Percentiles rank a stretch among this genome's conserved stretches.
phyloP scores from a whole-genome alignment of 1,284 basidiomycete genomes.

The Melanopsichium pennsylvanicum region DNA sequence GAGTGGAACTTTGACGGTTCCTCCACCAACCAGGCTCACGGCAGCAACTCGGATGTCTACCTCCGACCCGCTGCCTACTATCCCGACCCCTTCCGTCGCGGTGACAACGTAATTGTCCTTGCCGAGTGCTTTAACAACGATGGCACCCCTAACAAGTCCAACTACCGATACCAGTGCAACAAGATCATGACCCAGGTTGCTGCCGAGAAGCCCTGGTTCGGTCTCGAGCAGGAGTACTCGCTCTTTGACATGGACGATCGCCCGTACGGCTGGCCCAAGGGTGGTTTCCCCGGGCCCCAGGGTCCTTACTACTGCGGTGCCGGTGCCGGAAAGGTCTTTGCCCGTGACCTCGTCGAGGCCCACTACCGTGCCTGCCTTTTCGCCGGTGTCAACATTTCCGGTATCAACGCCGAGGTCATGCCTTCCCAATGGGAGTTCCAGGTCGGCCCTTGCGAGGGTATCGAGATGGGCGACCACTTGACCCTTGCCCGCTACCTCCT shows the following conservation, averaged over 20 bases:
- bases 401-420: slow-evolving; percentile 99
- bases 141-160: slow-evolving; percentile 96
- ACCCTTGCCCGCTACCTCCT: slow-evolving; percentile 64
- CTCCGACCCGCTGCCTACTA: slow-evolving; percentile 96
- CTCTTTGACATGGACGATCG: slow-evolving; percentile 91
- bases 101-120: slow-evolving; percentile 71
- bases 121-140: slow-evolving; percentile 99
- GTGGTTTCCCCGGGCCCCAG: slow-evolving; percentile 99
- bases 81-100: slow-evolving; percentile 98
- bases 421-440: slow-evolving; percentile 99
- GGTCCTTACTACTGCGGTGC: slow-evolving; percentile 99
- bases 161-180: slow-evolving; percentile 71
- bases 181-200: slow-evolving; percentile 63
- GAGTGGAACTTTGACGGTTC: slow-evolving; percentile 98
- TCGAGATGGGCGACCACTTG: slow-evolving; percentile 90
- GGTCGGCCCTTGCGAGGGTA: slow-evolving; percentile 96
- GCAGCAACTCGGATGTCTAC: slow-evolving; percentile 97
- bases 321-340: slow-evolving; percentile 97
- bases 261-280: slow-evolving; percentile 86
- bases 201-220: slow-evolving; percentile 84
- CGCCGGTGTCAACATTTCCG: slow-evolving; percentile 95
- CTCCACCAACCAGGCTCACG: slow-evolving; percentile 71
- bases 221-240: slow-evolving; percentile 98
- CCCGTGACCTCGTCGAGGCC: slow-evolving; percentile 97
- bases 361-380: slow-evolving; percentile 97